A percentile compares a stretch with the other conserved stretches of the same genome.
These are phyloP conservation scores for Cyclospora cayetanensis DNA, from an alignment of 169 alveolate species.

Conservation along the genomic window DNA sequence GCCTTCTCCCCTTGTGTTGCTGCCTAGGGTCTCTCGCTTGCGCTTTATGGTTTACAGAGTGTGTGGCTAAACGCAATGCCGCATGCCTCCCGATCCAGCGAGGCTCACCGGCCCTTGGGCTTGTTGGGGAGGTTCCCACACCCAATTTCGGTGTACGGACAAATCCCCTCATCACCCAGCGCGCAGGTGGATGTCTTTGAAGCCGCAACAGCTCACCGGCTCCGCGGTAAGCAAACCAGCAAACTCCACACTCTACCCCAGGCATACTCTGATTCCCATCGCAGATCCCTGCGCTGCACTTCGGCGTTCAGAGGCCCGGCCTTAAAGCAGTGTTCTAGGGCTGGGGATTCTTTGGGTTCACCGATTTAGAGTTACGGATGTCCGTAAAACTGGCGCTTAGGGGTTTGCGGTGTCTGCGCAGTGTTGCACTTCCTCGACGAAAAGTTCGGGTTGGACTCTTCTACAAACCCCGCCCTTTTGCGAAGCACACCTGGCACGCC, in stretches of 20 bases:
- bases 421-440: slow-evolving; percentile 51
- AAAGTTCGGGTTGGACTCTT: slow-evolving; percentile 35
- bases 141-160: slow-evolving; percentile 10
- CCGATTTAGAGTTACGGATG: background rate
- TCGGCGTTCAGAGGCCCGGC: too few relatives aligned
- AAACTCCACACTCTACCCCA: background rate
- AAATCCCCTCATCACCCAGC: background rate
- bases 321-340: too few relatives aligned
- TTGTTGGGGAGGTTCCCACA: background rate
- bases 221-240: slow-evolving; percentile 29
- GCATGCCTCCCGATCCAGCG: background rate
- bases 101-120: background rate
- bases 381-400: background rate
- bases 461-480: slow-evolving; percentile 18
- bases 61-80: background rate
- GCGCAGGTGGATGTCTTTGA: slow-evolving; percentile 14
- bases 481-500: background rate
- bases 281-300: too few relatives aligned
- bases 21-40: slow-evolving; percentile 13
- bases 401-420: slow-evolving; percentile 12
- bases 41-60: slow-evolving; percentile 33
- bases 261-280: too few relatives aligned
- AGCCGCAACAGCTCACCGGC: slow-evolving; percentile 12
- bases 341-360: background rate
- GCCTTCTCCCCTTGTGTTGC: background rate